Conservation (phyloP, 1,284 basidiomycete species). For the Cryptococcus sp. region DNA sequence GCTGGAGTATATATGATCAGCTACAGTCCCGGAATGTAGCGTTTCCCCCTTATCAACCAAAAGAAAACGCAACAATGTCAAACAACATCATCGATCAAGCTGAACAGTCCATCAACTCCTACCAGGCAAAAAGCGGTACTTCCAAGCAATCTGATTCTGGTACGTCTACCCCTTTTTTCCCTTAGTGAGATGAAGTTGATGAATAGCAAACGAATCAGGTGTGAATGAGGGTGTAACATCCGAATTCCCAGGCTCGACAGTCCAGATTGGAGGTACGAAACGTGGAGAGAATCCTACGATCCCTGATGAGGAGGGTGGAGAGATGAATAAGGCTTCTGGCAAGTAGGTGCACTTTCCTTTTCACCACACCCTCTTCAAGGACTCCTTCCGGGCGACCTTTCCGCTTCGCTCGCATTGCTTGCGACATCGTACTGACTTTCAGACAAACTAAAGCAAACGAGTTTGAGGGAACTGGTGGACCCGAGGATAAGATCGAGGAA, state of each 20-base stretch:
- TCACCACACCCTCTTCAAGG: neutral
- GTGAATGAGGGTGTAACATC: conserved; percentile 28
- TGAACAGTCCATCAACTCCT: neutral
- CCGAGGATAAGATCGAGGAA: conserved; percentile 20
- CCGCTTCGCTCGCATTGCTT: no score
- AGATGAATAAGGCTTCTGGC: conserved; percentile 23
- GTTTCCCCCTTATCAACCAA: no score
- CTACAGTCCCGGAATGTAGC: no score
- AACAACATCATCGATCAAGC: neutral
- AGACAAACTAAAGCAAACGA: conserved; percentile 28
- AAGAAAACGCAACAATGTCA: no score
- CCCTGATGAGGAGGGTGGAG: conserved; percentile 28
- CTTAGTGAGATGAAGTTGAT: neutral
- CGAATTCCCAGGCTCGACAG: conserved; percentile 27
- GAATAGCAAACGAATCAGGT: conserved; percentile 21
- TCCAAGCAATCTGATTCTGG: neutral
- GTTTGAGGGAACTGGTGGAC: conserved; percentile 26
- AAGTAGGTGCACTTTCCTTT: conserved; percentile 11
- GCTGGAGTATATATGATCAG: no score
- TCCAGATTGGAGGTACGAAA: conserved; percentile 26
- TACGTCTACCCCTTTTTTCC: neutral
- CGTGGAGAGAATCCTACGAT: conserved; percentile 29
- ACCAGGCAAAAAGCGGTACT: neutral
- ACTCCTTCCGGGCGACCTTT: neutral
- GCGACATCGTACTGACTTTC: neutral